phyloP scores from a whole-genome alignment of 352 stramenopile genomes.

The Pythium chondricola region DNA sequence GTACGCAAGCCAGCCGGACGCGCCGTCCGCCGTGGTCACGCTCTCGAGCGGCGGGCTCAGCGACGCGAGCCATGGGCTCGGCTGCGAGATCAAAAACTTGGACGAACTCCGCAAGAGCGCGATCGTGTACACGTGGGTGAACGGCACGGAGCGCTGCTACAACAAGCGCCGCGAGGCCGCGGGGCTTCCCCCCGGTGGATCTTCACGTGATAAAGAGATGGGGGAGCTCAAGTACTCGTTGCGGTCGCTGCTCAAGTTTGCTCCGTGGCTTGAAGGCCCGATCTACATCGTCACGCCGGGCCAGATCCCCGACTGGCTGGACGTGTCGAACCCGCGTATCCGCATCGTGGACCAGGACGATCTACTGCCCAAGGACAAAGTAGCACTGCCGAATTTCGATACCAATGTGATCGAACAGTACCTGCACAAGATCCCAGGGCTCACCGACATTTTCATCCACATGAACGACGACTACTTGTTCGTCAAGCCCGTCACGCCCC shows the following conservation, averaged over 20 bases:
- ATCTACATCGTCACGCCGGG: slow-evolving; percentile 83
- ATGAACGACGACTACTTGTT: slow-evolving; percentile 90
- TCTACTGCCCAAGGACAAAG: slow-evolving; percentile 52
- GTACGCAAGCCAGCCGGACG: slow-evolving; percentile 41
- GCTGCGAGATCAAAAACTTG: slow-evolving; percentile 64
- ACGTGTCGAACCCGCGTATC: slow-evolving; percentile 61
- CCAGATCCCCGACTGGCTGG: slow-evolving; percentile 78
- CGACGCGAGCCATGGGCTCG: slow-evolving; percentile 24
- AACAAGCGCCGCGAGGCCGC: slow-evolving; percentile 47
- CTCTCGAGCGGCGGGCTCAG: slow-evolving; percentile 36
- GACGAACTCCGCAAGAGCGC: slow-evolving; percentile 51
- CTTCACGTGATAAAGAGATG: slow-evolving; percentile 78
- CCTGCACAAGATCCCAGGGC: slow-evolving; percentile 74
- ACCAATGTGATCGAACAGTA: slow-evolving; percentile 88
- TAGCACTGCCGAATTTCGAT: slow-evolving; percentile 63
- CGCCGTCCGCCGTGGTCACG: slow-evolving; percentile 40
- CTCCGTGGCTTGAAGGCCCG: slow-evolving; percentile 66
- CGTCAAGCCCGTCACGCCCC: slow-evolving; percentile 59
- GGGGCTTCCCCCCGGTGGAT: slow-evolving; percentile 48
- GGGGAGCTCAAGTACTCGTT: slow-evolving; percentile 85
- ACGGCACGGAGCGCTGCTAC: slow-evolving; percentile 77
- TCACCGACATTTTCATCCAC: slow-evolving; percentile 86
- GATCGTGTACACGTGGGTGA: slow-evolving; percentile 87
- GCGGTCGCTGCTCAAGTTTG: slow-evolving; percentile 73
- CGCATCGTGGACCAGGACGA: slow-evolving; percentile 73